Conservation (phyloP, 2,329 filamentous ascomycete genomes). For the Sphaerulina vaccinii region DNA sequence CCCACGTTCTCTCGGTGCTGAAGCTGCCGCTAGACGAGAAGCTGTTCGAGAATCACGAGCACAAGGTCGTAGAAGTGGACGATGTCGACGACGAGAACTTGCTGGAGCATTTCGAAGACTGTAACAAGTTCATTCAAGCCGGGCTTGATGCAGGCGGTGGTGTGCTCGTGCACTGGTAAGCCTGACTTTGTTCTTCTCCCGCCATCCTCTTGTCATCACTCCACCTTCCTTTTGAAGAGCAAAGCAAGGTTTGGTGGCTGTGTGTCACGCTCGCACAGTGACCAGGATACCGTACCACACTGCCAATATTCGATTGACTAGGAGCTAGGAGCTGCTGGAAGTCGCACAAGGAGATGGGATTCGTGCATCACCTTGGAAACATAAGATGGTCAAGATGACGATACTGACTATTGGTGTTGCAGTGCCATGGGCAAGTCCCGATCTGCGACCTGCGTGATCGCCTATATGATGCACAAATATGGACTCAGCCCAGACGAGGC, state of each 20-base stretch:
- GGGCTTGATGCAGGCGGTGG: constrained; percentile 63
- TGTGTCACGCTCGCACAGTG: constrained; percentile 1
- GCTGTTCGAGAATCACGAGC: constrained; percentile 59
- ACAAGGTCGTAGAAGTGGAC: constrained; percentile 80
- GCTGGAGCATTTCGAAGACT: constrained; percentile 72
- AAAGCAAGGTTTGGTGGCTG: constrained; percentile 3
- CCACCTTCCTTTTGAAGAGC: constrained; percentile 52
- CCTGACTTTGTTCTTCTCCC: constrained; percentile 27
- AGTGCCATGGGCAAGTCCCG: constrained; percentile 94
- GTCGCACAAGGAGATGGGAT: neutral
- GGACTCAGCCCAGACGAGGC: constrained; percentile 60
- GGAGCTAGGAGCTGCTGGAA: neutral
- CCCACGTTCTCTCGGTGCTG: constrained; percentile 84
- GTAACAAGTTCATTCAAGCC: constrained; percentile 78
- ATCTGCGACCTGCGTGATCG: constrained; percentile 78
- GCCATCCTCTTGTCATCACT: neutral
- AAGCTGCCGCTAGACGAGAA: constrained; percentile 58
- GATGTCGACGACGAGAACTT: constrained; percentile 89
- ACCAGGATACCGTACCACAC: neutral
- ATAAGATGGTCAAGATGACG: neutral
- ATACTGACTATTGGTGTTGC: constrained; percentile 16
- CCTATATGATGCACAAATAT: constrained; percentile 70
- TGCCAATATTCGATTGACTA: neutral
- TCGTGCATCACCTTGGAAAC: neutral
- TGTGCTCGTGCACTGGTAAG: constrained; percentile 71